Base-by-base conservation (phyloP, 2,329 filamentous ascomycete species). In the Xylariales sp. region DNA sequence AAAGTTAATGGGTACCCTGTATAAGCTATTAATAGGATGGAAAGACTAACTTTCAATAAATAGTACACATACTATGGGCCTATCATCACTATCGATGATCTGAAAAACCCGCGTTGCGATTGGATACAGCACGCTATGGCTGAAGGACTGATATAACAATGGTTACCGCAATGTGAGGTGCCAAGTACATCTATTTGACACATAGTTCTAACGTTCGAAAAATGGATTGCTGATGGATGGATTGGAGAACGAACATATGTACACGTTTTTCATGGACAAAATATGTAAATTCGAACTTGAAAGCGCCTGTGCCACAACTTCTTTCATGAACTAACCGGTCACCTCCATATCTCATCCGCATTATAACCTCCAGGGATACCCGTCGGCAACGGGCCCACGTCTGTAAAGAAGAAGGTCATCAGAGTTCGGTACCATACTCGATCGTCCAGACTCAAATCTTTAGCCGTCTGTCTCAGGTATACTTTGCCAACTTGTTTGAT, bases 111-210 rank as follows among this genome's bases (percentile, higher is more conserved):
- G 6, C 51, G 61, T 22, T 65, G 63, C 50, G 45, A 43, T 9
- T 65, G 57, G 56, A 58, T 58, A 46, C 59, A 62, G 44, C 40
- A 49, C 39, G 55, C 57, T 5, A 49, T 58, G 47, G 47, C 53
- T 4, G 39, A 56, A 14, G 54, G 54, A 21, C 18, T 21, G 7
- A 6, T 42, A 22, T 42, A 28, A 36, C 15, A n/a, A n/a, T n/a
- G n/a, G n/a, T n/a, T n/a, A n/a, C n/a, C 33, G 10, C 7, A 16
- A 7, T 7, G 29, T 32, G 10, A 8, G 15, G 10, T 7, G 15
- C 8, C 11, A 19, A 11, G n/a, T 33, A 27, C 31, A 19, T 18
- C n/a, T n/a, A n/a, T n/a, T n/a, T n/a, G n/a, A n/a, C n/a, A n/a
- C n/a, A n/a, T n/a, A n/a, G n/a, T n/a, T n/a, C n/a, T n/a, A n/a